These are phyloP conservation scores for Papilionanthe hybrid DNA, from an alignment of 116 monocot genomes.

Conservation along the genomic window DNA sequence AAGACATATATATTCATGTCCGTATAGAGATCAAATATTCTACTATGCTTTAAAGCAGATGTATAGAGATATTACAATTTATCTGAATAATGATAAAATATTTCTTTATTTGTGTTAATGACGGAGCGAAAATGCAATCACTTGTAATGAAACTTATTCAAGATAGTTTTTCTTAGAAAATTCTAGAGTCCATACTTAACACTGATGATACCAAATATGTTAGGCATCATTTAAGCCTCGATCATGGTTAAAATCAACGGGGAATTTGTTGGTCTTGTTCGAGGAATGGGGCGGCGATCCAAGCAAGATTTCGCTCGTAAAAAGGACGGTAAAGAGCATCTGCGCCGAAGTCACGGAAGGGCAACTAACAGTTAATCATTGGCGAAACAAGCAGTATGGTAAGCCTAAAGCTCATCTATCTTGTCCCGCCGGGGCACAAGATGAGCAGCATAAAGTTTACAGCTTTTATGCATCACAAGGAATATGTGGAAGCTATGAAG, in stretches of 20 bases:
- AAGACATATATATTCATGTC: no score
- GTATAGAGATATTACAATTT: no score
- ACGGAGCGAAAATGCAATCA: no score
- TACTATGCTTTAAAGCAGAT: no score
- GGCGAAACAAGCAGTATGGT: background rate
- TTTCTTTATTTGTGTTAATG: no score
- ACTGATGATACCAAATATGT: conserved; percentile 1
- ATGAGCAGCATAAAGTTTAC: conserved; percentile 15
- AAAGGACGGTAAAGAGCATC: conserved; percentile 43
- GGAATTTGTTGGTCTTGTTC: conserved; percentile 80
- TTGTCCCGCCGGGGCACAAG: conserved; percentile 13
- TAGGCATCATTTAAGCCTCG: conserved; percentile 97
- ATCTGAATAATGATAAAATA: no score
- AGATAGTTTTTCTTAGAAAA: no score
- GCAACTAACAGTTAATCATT: conserved; percentile 2
- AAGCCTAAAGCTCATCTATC: conserved; percentile 14
- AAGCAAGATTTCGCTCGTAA: conserved; percentile 56
- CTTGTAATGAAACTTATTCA: no score
- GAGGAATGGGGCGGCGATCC: conserved; percentile 97
- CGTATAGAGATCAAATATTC: no score
- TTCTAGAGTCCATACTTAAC: background rate
- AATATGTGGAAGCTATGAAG: conserved; percentile 15
- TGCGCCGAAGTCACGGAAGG: conserved; percentile 25
- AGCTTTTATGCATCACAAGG: conserved; percentile 20
- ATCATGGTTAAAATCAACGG: conserved; percentile 75